A percentile compares a stretch with the other conserved stretches of the same genome.
Evolutionary conservation across 345 rosid species (phyloP).

Genomic region (Citrus inodora): DNA sequence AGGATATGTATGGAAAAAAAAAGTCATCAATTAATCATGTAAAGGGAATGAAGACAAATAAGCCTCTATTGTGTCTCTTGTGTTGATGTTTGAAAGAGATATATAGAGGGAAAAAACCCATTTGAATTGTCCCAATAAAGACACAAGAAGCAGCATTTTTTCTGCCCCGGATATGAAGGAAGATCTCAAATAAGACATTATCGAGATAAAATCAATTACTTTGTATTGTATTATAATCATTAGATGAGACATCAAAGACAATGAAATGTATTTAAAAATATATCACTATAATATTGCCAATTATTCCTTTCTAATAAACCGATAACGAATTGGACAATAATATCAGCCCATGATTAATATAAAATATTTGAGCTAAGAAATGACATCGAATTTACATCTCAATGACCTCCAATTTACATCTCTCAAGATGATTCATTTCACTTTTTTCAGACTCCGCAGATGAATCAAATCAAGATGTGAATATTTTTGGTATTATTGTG

Average conservation of each 20-base stretch:
- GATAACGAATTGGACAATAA: neutral
- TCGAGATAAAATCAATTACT: neutral
- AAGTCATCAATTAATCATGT: constrained; percentile 13
- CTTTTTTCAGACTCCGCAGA: neutral
- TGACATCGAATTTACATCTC: too few relatives aligned
- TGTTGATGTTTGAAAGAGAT: constrained; percentile 21
- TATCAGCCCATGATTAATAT: neutral
- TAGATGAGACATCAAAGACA: neutral
- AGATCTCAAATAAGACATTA: constrained; percentile 22
- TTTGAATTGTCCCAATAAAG: constrained; percentile 26
- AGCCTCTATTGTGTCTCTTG: constrained; percentile 15
- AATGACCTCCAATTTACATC: too few relatives aligned
- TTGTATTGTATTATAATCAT: constrained; percentile 4
- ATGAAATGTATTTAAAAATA: neutral
- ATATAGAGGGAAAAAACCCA: neutral
- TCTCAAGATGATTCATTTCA: too few relatives aligned
- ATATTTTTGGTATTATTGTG: constrained; percentile 8
- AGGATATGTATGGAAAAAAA: neutral
- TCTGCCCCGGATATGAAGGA: constrained; percentile 34
- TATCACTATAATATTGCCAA: neutral
- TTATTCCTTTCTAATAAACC: neutral
- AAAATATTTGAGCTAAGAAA: too few relatives aligned
- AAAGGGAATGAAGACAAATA: constrained; percentile 14
- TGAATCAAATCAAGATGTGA: neutral
- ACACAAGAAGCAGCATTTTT: constrained; percentile 31